Evolutionary conservation across 495 filamentous ascomycete genomes (phyloP).

Genomic region (Tuber brumale): DNA sequence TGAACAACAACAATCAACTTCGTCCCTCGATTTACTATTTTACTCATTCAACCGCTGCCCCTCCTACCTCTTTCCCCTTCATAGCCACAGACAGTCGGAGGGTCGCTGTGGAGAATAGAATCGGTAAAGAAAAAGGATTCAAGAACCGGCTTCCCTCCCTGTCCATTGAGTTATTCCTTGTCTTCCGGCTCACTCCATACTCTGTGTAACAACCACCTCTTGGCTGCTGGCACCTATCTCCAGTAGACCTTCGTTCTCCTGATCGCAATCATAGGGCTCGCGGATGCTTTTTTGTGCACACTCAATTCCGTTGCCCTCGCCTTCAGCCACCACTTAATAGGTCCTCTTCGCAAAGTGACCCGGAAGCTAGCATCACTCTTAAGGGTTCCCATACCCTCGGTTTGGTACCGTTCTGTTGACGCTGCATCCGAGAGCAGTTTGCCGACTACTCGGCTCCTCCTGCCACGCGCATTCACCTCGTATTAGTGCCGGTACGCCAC

Average conservation of each 20-base stretch:
- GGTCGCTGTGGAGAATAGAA: constrained; percentile 23
- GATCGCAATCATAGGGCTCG: constrained; percentile 30
- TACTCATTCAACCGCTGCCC: constrained; percentile 16
- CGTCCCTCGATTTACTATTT: constrained; percentile 18
- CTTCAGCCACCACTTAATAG: not conserved
- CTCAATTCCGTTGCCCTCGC: not conserved
- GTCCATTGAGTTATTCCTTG: constrained; percentile 37
- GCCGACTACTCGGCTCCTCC: constrained; percentile 29
- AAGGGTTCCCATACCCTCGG: constrained; percentile 23
- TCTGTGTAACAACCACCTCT: constrained; percentile 32
- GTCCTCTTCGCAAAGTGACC: not conserved
- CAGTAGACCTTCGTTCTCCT: constrained; percentile 33
- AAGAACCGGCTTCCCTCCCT: constrained; percentile 22
- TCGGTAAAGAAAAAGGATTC: constrained; percentile 16
- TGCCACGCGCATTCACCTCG: constrained; percentile 26
- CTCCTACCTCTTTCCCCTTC: constrained; percentile 25
- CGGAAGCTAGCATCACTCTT: not conserved
- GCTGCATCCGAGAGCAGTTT: constrained; percentile 28
- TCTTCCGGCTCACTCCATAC: constrained; percentile 34
- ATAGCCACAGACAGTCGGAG: constrained; percentile 25
- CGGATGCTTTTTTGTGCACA: constrained; percentile 28
- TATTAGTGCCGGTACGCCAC: constrained; percentile 27
- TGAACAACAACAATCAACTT: constrained; percentile 20
- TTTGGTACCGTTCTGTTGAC: constrained; percentile 38
- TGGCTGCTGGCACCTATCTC: constrained; percentile 31